A percentile compares a stretch with the other conserved stretches of the same genome.
Conservation (phyloP, 352 stramenopile species). For the Halophytophthora batemanensis region DNA sequence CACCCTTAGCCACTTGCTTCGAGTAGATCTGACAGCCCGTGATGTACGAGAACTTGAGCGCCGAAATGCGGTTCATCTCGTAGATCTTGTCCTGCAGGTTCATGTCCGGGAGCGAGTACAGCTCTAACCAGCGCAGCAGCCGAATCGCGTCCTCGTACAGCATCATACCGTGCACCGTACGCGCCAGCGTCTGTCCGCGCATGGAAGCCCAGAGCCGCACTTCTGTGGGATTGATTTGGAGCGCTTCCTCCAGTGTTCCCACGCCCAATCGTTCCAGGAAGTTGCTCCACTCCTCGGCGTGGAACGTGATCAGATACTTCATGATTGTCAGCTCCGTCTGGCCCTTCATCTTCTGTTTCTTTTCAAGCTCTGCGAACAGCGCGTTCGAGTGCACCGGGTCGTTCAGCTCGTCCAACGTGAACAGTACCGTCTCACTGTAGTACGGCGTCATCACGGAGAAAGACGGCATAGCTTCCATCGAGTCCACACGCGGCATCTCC, state of each 20-base stretch:
- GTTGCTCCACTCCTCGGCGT: slow-evolving; percentile 88
- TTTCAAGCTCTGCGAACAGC: slow-evolving; percentile 75
- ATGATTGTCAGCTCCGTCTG: slow-evolving; percentile 82
- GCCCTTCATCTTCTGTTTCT: slow-evolving; percentile 69
- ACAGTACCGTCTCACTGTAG: slow-evolving; percentile 86
- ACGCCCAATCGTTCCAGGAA: slow-evolving; percentile 83
- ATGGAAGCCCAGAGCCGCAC: slow-evolving; percentile 85
- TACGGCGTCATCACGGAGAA: slow-evolving; percentile 89
- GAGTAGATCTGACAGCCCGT: slow-evolving; percentile 88
- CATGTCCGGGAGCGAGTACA: slow-evolving; percentile 65
- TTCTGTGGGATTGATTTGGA: slow-evolving; percentile 59
- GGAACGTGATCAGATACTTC: slow-evolving; percentile 86
- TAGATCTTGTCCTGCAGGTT: slow-evolving; percentile 62
- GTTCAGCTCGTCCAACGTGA: slow-evolving; percentile 85
- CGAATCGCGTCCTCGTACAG: slow-evolving; percentile 86
- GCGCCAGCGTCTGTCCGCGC: slow-evolving; percentile 81
- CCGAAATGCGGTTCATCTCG: slow-evolving; percentile 84
- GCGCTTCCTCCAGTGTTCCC: slow-evolving; percentile 61
- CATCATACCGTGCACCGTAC: slow-evolving; percentile 88
- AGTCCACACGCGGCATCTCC: slow-evolving; percentile 74
- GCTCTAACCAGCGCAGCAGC: slow-evolving; percentile 81
- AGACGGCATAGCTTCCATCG: slow-evolving; percentile 81
- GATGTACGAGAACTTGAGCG: slow-evolving; percentile 89
- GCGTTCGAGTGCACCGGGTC: slow-evolving; percentile 77
- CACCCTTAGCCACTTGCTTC: slow-evolving; percentile 67